These are phyloP conservation scores for Trichoderma parareesei DNA, from an alignment of 495 filamentous ascomycete genomes.

Conservation along the genomic window DNA sequence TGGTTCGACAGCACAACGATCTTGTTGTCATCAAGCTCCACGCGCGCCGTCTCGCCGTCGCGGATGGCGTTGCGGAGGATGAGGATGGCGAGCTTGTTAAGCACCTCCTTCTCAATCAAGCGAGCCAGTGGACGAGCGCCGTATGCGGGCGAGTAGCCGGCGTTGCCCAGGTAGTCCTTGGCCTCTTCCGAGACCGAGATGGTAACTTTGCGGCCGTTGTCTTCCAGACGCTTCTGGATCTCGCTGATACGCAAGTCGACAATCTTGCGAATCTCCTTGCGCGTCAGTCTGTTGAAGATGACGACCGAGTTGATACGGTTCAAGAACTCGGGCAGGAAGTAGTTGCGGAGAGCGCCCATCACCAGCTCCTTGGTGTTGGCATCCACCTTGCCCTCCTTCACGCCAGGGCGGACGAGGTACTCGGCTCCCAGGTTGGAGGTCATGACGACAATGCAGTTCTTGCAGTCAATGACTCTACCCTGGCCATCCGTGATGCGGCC, in stretches of 20 bases:
- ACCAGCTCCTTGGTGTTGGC: conserved; percentile 80
- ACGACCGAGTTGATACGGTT: conserved; percentile 93
- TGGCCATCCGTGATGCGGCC: conserved; percentile 98
- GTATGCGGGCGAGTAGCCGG: conserved; percentile 90
- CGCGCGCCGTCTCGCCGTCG: conserved; percentile 75
- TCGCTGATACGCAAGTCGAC: conserved; percentile 84
- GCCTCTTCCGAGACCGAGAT: conserved; percentile 73
- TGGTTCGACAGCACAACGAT: conserved; percentile 81
- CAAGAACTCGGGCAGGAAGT: conserved; percentile 96
- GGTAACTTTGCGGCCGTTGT: conserved; percentile 71
- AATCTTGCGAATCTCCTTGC: conserved; percentile 83
- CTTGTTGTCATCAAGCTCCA: conserved; percentile 63
- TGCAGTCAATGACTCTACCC: conserved; percentile 86
- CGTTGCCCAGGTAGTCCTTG: conserved; percentile 79
- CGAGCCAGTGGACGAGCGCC: conserved; percentile 81
- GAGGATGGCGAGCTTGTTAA: conserved; percentile 85
- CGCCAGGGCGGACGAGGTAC: conserved; percentile 70
- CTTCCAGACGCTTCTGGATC: conserved; percentile 77
- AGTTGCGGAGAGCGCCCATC: conserved; percentile 78
- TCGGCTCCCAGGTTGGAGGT: conserved; percentile 95
- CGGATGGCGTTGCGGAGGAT: conserved; percentile 75
- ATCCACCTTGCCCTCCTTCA: conserved; percentile 77
- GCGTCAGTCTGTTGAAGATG: conserved; percentile 96
- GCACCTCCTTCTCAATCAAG: conserved; percentile 90
- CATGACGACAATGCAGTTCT: conserved; percentile 98